Evolutionary conservation across 2,329 filamentous ascomycete species (phyloP).

Genomic region (Chaetomiaceae sp.): DNA sequence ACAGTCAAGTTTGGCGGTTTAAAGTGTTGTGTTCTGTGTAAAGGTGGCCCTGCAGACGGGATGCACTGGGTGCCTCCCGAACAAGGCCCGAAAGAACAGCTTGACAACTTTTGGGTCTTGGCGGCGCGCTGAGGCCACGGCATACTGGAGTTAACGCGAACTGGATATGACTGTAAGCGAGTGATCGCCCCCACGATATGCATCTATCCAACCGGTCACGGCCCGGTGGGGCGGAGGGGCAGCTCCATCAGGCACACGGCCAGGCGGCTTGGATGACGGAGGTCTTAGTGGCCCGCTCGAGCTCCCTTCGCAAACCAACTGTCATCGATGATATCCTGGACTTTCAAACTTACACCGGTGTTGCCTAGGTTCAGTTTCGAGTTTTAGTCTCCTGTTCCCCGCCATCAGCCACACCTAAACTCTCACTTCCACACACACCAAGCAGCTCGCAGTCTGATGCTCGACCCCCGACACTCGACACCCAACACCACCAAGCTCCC

Average conservation of each 20-base stretch:
- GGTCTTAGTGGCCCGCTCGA: not conserved
- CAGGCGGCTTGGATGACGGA: slow-evolving; percentile 25
- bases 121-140: slow-evolving; percentile 1
- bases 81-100: slow-evolving; percentile 26
- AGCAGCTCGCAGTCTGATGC: no score
- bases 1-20: not conserved
- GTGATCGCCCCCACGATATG: slow-evolving; percentile 1
- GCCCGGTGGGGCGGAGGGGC: slow-evolving; percentile 11
- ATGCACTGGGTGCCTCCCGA: no score
- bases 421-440: not conserved
- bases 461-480: not conserved
- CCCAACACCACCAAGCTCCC: slow-evolving; percentile 60
- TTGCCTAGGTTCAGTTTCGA: no score
- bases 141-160: no score
- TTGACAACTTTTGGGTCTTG: slow-evolving; percentile 25
- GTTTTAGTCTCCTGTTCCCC: no score
- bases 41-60: slow-evolving; percentile 11
- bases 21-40: not conserved
- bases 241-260: not conserved
- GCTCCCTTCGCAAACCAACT: no score
- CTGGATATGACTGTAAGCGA: not conserved
- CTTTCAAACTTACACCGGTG: no score
- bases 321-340: no score
- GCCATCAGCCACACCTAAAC: not conserved
- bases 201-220: not conserved